Evolutionary conservation across 257 asterid genomes (phyloP), one percentile per base, ranked within the genome.

Genomic region (Cordia subcordata): DNA sequence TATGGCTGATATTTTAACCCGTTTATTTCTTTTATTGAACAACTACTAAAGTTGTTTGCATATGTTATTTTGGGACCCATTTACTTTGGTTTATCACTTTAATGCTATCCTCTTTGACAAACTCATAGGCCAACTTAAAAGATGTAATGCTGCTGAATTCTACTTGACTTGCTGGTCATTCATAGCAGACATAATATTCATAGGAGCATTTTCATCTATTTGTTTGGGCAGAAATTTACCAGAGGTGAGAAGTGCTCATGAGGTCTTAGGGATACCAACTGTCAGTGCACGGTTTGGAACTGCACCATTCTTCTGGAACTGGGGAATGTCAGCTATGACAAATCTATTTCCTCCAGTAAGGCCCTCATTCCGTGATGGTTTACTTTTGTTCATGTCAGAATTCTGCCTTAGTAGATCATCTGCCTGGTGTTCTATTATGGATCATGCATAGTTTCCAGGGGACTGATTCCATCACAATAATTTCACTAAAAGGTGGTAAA

Each of bases 241-340:
- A 0, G 99, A 86, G 80, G 97, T 88, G 60, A 81, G 84, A 67
- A 88, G 94, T 77, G 69, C 73, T 65, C 95, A 92, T 35, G 87
- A 92, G 75, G 68, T 80, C 73, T 87, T 88, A 14, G 87, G 84
- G 42, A 71, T 92, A 19, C 99, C 99, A 60, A 79, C 86, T 66
- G 96, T 92, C 75, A 92, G 97, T 71, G 99, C 97, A 11, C 94
- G 99, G 62, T 92, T 92, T 71, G 99, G 99, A 79, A 92, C 97
- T 57, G 72, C 85, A 15, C 99, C 99, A 10, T 86, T 88, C 72
- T 81, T 92, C 75, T 92, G 99, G 97, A 88, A 92, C 71, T 92
- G 96, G 99, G 99, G 97, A 75, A 92, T 92, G 96, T 61, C 52
- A 19, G 97, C 97, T 54, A 79, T 88, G 96, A 72, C 83, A 57